Conservation (phyloP, 495 filamentous ascomycete genomes). For the Penicillium cinerascens region DNA sequence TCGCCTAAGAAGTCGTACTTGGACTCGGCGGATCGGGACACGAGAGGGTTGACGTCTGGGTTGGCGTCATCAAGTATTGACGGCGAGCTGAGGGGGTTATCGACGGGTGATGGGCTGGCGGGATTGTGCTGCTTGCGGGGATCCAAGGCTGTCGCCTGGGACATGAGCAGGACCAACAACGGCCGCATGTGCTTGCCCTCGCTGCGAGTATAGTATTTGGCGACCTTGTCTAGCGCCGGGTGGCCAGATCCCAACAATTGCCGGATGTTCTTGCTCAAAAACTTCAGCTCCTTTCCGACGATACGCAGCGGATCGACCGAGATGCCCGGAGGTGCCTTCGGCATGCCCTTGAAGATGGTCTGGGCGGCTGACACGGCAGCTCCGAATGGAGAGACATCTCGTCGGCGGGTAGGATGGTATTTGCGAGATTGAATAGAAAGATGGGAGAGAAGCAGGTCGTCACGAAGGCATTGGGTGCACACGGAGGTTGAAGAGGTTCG, state of each 20-base stretch:
- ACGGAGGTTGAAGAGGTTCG: conserved; percentile 34
- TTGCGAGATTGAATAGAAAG: conserved; percentile 34
- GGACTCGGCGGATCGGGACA: conserved; percentile 46
- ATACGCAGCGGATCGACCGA: conserved; percentile 73
- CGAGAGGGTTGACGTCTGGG: conserved; percentile 58
- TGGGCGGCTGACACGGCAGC: conserved; percentile 76
- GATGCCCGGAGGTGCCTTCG: conserved; percentile 54
- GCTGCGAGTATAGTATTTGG: conserved; percentile 96
- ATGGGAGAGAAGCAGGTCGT: conserved; percentile 33
- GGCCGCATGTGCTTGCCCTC: conserved; percentile 97
- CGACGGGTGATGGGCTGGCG: conserved; percentile 49
- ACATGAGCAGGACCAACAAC: conserved; percentile 92
- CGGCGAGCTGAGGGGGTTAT: conserved; percentile 72
- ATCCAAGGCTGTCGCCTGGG: conserved; percentile 77
- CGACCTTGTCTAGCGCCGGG: conserved; percentile 87
- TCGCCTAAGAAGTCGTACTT: conserved; percentile 41
- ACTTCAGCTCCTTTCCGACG: conserved; percentile 93
- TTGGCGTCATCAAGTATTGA: conserved; percentile 78
- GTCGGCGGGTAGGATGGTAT: conserved; percentile 43
- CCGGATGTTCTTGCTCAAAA: conserved; percentile 82
- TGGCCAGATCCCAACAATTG: conserved; percentile 88
- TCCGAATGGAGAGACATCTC: conserved; percentile 52
- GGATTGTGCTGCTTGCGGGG: conserved; percentile 54
- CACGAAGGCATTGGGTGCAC: conserved; percentile 45
- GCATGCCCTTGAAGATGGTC: conserved; percentile 70